These are phyloP conservation scores for Fusarium camptoceras DNA, from an alignment of 2,329 filamentous ascomycete species.

Conservation along the genomic window DNA sequence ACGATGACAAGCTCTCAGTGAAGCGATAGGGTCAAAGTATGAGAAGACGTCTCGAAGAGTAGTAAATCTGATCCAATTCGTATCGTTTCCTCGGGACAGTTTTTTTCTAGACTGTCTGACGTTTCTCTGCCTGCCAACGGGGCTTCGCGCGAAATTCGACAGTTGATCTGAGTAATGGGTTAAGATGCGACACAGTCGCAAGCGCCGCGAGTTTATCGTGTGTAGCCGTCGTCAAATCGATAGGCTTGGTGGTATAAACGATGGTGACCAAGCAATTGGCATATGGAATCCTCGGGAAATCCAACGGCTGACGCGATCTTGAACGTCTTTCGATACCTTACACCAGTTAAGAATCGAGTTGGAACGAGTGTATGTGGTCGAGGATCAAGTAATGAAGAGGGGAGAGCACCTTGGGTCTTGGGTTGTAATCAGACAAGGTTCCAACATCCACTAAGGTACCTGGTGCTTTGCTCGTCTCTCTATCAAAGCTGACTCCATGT, in stretches of 20 bases:
- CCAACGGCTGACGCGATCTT: slow-evolving; percentile 7
- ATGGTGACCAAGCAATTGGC: background rate
- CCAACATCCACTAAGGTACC: slow-evolving; percentile 11
- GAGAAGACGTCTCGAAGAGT: background rate
- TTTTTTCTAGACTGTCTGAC: background rate
- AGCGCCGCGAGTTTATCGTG: slow-evolving; percentile 6
- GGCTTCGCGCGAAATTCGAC: background rate
- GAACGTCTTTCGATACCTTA: slow-evolving; percentile 9
- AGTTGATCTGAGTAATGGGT: slow-evolving; percentile 15
- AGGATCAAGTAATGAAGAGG: slow-evolving; percentile 30
- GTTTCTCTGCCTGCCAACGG: background rate
- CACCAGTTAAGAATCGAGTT: slow-evolving; percentile 12
- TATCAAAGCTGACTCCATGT: slow-evolving; percentile 37
- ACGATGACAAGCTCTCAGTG: background rate
- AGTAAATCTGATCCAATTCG: slow-evolving; percentile 4
- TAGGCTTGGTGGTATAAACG: slow-evolving; percentile 7
- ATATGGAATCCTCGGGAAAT: slow-evolving; percentile 1
- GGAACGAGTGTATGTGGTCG: slow-evolving; percentile 34
- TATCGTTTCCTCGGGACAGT: background rate
- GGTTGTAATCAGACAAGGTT: slow-evolving; percentile 31
- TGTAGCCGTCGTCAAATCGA: background rate
- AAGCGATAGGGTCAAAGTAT: slow-evolving; percentile 3
- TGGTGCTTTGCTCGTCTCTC: slow-evolving; percentile 18
- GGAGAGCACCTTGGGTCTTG: slow-evolving; percentile 26
- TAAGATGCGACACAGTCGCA: slow-evolving; percentile 29